phyloP scores from a whole-genome alignment of 106 monocot species.

The Acorus calamus region DNA sequence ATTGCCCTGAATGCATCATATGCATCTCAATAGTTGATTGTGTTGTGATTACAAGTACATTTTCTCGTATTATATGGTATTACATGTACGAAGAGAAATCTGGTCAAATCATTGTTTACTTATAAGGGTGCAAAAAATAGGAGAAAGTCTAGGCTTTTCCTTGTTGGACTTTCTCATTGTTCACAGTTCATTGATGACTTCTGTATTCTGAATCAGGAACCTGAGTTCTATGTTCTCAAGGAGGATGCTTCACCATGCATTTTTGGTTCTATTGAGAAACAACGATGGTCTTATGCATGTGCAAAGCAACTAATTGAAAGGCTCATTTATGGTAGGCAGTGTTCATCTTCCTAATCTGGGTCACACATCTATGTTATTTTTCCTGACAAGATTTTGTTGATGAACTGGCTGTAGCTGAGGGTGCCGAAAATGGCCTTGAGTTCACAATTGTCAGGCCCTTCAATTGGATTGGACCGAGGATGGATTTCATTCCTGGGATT shows the following conservation, averaged over 20 bases:
- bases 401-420: slow-evolving; percentile 36
- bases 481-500: slow-evolving; percentile 82
- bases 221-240: slow-evolving; percentile 62
- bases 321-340: slow-evolving; percentile 43
- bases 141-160: too few relatives aligned
- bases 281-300: slow-evolving; percentile 73
- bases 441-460: slow-evolving; percentile 69
- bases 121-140: too few relatives aligned
- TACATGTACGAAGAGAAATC: too few relatives aligned
- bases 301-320: slow-evolving; percentile 72
- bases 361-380: neutral
- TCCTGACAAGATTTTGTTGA: neutral
- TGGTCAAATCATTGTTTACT: too few relatives aligned
- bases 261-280: slow-evolving; percentile 71
- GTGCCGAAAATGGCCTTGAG: slow-evolving; percentile 59
- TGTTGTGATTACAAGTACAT: too few relatives aligned
- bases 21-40: too few relatives aligned
- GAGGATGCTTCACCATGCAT: slow-evolving; percentile 65
- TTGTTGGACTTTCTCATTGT: neutral
- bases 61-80: too few relatives aligned
- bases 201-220: slow-evolving; percentile 23
- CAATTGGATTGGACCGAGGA: slow-evolving; percentile 75
- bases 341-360: neutral
- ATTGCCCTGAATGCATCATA: too few relatives aligned
- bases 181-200: neutral